Conservation (phyloP, 306 rosid genomes). For the Malus sieversii region DNA sequence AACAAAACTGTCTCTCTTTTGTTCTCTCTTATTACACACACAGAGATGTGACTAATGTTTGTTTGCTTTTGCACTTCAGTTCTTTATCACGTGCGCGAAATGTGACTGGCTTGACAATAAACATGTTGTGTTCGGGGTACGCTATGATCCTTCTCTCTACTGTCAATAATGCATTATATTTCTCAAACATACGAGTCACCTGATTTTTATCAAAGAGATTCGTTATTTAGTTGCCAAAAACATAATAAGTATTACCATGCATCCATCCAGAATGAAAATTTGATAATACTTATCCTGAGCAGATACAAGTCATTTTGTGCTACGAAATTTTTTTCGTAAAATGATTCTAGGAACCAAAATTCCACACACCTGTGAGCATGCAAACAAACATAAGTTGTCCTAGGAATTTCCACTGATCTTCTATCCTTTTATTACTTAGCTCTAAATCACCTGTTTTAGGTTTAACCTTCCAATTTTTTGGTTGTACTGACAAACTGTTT, state of each 20-base stretch:
- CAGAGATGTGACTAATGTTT: background rate
- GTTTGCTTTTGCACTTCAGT: slow-evolving; percentile 35
- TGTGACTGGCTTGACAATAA: slow-evolving; percentile 99
- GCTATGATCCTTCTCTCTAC: slow-evolving; percentile 6
- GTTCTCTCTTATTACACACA: background rate
- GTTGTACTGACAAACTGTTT: background rate
- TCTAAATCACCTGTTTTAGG: background rate
- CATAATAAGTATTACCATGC: slow-evolving; percentile 1
- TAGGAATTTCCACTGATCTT: background rate
- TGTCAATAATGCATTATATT: background rate
- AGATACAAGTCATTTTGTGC: background rate
- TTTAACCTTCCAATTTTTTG: background rate
- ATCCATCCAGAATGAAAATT: background rate
- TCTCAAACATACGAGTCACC: background rate
- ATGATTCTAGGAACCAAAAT: background rate
- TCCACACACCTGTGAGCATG: background rate
- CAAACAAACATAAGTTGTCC: background rate
- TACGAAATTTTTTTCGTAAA: background rate
- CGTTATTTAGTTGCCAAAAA: background rate
- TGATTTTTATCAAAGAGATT: background rate
- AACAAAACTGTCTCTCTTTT: background rate
- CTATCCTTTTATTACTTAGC: background rate
- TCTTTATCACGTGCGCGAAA: slow-evolving; percentile 85
- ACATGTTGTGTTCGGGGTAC: slow-evolving; percentile 98
- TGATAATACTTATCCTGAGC: background rate